Conservation (phyloP, 1,139 yeast species). For the Geotrichum carabidarum region DNA sequence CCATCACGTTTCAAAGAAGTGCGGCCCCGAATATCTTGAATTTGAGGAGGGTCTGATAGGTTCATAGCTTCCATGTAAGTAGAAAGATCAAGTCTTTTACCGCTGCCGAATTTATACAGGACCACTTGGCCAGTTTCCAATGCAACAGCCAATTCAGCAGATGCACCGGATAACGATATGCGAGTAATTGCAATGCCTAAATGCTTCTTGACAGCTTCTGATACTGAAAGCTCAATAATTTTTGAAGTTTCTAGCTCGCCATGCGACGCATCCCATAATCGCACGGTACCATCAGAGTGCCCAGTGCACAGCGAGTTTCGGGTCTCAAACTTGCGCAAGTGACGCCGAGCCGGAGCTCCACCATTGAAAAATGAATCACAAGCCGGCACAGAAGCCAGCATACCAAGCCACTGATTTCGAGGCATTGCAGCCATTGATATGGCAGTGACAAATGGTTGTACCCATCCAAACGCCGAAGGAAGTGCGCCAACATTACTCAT, state of each 20-base stretch:
- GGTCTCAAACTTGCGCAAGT: constrained; percentile 53
- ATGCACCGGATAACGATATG: constrained; percentile 71
- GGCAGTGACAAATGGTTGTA: constrained; percentile 65
- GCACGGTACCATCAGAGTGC: constrained; percentile 71
- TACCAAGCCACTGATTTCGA: constrained; percentile 69
- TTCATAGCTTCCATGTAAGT: constrained; percentile 6
- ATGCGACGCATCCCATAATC: constrained; percentile 76
- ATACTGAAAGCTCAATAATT: constrained; percentile 52
- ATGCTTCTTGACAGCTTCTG: constrained; percentile 44
- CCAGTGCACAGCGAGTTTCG: constrained; percentile 73
- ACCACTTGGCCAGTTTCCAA: constrained; percentile 69
- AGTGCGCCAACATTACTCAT: constrained; percentile 56
- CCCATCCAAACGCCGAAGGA: constrained; percentile 75
- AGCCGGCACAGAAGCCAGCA: constrained; percentile 45
- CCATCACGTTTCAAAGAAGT: constrained; percentile 51
- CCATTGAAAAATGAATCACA: constrained; percentile 51
- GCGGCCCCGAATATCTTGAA: constrained; percentile 37
- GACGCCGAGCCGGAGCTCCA: constrained; percentile 61
- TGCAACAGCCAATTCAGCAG: constrained; percentile 71
- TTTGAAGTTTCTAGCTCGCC: constrained; percentile 63
- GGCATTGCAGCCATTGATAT: constrained; percentile 54
- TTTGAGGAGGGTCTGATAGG: constrained; percentile 19
- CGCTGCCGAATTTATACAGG: constrained; percentile 59
- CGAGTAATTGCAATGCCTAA: constrained; percentile 46
- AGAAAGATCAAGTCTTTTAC: constrained; percentile 8